Evolutionary conservation across 345 rosid genomes (phyloP).

Genomic region (Aurinia saxatilis): DNA sequence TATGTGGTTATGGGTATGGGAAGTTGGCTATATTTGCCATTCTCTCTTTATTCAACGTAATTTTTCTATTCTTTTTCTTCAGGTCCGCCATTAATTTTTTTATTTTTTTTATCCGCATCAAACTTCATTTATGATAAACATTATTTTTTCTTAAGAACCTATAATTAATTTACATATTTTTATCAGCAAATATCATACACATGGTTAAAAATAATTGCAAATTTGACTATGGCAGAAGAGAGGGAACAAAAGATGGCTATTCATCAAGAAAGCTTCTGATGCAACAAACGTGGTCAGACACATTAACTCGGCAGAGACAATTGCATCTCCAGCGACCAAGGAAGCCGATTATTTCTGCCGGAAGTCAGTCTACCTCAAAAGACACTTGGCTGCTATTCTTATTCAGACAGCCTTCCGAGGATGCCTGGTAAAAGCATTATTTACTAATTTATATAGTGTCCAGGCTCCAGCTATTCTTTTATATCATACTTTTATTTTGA

Average conservation of each 20-base stretch:
- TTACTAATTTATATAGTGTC: not conserved
- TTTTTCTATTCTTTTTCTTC: too few species aligned
- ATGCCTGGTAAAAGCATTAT: slow-evolving; percentile 41
- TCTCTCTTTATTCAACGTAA: too few species aligned
- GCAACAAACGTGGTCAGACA: slow-evolving; percentile 7
- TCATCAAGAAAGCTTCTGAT: slow-evolving; percentile 40
- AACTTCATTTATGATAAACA: too few species aligned
- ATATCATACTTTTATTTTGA: not conserved
- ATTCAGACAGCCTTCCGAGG: slow-evolving; percentile 81
- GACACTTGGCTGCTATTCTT: slow-evolving; percentile 60
- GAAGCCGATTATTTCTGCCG: slow-evolving; percentile 46
- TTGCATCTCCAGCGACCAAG: slow-evolving; percentile 54
- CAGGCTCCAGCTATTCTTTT: not conserved
- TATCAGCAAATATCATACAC: not conserved
- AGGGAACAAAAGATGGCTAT: slow-evolving; percentile 61
- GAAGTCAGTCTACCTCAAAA: slow-evolving; percentile 36
- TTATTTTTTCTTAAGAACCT: too few species aligned
- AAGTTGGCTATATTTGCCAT: too few species aligned
- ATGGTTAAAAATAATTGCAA: not conserved
- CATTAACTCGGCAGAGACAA: slow-evolving; percentile 19
- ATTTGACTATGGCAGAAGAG: slow-evolving; percentile 46
- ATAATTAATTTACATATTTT: not conserved
- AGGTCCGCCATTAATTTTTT: too few species aligned
- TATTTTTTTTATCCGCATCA: too few species aligned
- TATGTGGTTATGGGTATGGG: too few species aligned